phyloP scores from a whole-genome alignment of 2,329 filamentous ascomycete species.

The Trichoderma simmonsii region DNA sequence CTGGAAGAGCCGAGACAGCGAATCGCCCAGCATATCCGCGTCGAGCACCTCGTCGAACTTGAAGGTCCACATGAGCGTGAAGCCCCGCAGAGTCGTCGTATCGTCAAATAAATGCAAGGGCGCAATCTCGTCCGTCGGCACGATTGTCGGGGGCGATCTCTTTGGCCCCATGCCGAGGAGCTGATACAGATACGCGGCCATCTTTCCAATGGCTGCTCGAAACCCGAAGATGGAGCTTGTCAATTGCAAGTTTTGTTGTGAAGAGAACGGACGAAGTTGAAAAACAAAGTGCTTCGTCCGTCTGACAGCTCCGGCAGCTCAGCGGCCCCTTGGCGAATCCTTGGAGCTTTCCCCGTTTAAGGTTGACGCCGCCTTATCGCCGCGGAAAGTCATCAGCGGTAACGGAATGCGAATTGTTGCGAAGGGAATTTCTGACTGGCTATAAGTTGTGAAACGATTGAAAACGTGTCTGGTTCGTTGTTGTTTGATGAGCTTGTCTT shows the following conservation, averaged over 20 bases:
- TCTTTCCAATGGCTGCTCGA: not conserved
- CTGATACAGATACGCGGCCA: not conserved
- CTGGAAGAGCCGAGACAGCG: slow-evolving; percentile 4
- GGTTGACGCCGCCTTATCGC: not conserved
- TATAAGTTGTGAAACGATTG: not conserved
- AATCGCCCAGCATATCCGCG: not conserved
- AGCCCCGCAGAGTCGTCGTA: not conserved
- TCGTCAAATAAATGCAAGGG: slow-evolving; percentile 9
- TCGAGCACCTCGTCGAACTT: slow-evolving; percentile 5
- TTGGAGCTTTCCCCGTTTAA: not conserved
- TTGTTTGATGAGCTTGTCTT: not conserved
- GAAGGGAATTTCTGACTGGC: not conserved
- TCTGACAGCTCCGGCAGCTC: not conserved
- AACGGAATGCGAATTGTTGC: too few species aligned
- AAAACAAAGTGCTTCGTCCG: not conserved
- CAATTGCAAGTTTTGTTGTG: not conserved
- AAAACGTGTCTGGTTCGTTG: not conserved
- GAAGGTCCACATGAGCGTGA: slow-evolving; percentile 11
- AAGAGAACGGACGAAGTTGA: not conserved
- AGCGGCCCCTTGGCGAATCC: not conserved
- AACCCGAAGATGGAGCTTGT: accelerated
- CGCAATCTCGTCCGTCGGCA: slow-evolving; percentile 6
- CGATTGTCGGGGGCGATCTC: not conserved
- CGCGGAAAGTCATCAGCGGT: not conserved
- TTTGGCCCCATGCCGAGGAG: not conserved